A percentile compares a stretch with the other conserved stretches of the same genome.
phyloP scores from a whole-genome alignment of 805 yeast genomes.

The Blastobotrys peoriensis region DNA sequence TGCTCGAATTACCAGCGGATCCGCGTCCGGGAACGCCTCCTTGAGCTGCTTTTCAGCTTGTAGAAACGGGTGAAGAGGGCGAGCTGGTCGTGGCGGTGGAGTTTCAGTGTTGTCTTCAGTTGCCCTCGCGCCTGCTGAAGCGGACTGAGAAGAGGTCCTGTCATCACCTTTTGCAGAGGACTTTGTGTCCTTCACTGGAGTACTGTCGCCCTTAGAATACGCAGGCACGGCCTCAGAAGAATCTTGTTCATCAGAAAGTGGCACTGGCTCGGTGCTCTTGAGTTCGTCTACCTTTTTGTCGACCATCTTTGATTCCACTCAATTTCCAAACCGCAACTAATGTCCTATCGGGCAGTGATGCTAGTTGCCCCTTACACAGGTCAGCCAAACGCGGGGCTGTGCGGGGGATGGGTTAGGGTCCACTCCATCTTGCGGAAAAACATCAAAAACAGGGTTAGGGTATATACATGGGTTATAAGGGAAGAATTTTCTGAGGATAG shows the following conservation, averaged over 20 bases:
- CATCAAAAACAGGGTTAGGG: too few relatives aligned
- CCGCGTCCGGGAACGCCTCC: slow-evolving; percentile 82
- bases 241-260: slow-evolving; percentile 6
- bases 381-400: too few relatives aligned
- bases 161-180: slow-evolving; percentile 5
- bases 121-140: slow-evolving; percentile 2
- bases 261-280: slow-evolving; percentile 7
- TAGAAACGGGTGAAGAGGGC: slow-evolving; percentile 59
- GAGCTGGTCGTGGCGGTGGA: slow-evolving; percentile 43
- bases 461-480: too few relatives aligned
- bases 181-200: slow-evolving; percentile 5
- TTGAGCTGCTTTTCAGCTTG: slow-evolving; percentile 53
- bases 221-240: slow-evolving; percentile 3
- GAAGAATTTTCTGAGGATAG: too few relatives aligned
- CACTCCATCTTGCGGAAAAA: too few relatives aligned
- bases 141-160: slow-evolving; percentile 4
- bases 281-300: slow-evolving; percentile 7
- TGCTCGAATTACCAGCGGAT: slow-evolving; percentile 65
- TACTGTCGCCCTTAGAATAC: background rate
- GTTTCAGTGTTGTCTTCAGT: slow-evolving; percentile 8
- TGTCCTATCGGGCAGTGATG: too few relatives aligned
- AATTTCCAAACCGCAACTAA: too few relatives aligned
- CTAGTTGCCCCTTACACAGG: too few relatives aligned
- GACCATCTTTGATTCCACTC: too few relatives aligned
- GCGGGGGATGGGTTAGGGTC: too few relatives aligned